These are phyloP conservation scores for Cladosporium colombiae DNA, from an alignment of 2,329 filamentous ascomycete genomes.

Conservation along the genomic window DNA sequence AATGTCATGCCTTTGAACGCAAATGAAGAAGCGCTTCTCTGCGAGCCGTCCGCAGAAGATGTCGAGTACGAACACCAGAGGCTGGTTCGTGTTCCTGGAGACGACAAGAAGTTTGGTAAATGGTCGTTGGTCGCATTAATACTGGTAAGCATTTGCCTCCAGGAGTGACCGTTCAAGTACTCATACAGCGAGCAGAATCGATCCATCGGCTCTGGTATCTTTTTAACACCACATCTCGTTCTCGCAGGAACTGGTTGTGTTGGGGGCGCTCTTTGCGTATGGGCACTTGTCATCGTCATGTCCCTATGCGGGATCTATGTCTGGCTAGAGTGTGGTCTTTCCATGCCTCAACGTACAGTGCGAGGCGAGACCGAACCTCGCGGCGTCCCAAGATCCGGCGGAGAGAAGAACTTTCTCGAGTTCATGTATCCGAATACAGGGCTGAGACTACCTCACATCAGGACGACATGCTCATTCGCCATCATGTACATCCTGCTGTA, in stretches of 20 bases:
- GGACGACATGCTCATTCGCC: constrained; percentile 48
- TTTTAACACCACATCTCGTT: constrained; percentile 30
- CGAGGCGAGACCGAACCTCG: constrained; percentile 42
- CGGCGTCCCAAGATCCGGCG: constrained; percentile 39
- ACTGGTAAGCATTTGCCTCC: constrained; percentile 14
- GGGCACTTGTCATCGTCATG: constrained; percentile 45
- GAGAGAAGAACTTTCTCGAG: constrained; percentile 54
- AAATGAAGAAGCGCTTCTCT: constrained; percentile 25
- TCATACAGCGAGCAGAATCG: constrained; percentile 24
- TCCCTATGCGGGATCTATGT: constrained; percentile 39
- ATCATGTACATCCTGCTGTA: constrained; percentile 50
- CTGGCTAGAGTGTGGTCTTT: constrained; percentile 51
- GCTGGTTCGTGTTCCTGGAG: constrained; percentile 24
- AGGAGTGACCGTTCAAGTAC: not conserved
- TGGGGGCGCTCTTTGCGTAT: constrained; percentile 42
- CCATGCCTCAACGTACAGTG: constrained; percentile 45
- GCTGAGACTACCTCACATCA: constrained; percentile 37
- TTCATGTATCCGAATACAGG: constrained; percentile 47
- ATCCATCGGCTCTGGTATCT: constrained; percentile 35
- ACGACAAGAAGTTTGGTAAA: constrained; percentile 26
- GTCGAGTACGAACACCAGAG: constrained; percentile 26
- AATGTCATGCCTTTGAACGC: constrained; percentile 25
- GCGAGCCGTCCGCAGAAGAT: constrained; percentile 20
- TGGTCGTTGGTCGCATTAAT: constrained; percentile 30
- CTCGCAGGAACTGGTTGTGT: constrained; percentile 31